Percentiles rank a stretch among this genome's conserved stretches.
These are phyloP conservation scores for Phragmites australis DNA, from an alignment of 176 grass and related monocot genomes.

Conservation along the genomic window DNA sequence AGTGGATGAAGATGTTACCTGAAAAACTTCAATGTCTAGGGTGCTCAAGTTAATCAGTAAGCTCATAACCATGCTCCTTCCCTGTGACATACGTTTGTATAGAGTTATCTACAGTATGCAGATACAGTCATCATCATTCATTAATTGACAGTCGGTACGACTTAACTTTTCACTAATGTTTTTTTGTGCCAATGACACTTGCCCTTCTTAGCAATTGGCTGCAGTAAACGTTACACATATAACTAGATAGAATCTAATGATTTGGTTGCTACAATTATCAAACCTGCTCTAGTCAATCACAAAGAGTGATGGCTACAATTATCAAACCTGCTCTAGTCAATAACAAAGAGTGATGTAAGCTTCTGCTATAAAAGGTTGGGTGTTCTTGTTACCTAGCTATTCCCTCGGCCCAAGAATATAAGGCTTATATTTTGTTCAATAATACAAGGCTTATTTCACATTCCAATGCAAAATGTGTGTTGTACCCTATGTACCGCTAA, in stretches of 20 bases:
- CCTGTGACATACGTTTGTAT: background rate
- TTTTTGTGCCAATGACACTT: background rate
- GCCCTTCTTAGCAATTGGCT: background rate
- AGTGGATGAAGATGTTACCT: conserved; percentile 5
- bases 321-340: background rate
- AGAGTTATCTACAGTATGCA: conserved; percentile 16
- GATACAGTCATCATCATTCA: conserved; percentile 19
- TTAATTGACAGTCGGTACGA: conserved; percentile 10
- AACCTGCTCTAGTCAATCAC: background rate
- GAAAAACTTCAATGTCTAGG: conserved; percentile 2
- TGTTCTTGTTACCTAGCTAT: background rate
- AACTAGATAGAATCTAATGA: conserved; percentile 2
- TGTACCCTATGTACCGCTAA: too few species aligned
- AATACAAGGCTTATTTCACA: too few species aligned
- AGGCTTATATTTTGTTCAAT: too few species aligned
- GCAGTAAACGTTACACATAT: conserved; percentile 14
- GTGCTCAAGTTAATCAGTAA: conserved; percentile 11
- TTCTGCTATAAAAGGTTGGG: background rate
- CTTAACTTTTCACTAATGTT: background rate
- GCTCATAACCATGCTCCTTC: background rate
- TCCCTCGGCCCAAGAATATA: too few species aligned
- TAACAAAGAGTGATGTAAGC: background rate
- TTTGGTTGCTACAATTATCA: background rate
- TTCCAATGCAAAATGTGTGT: too few species aligned
- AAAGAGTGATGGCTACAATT: background rate